Evolutionary conservation across 768 basidiomycete species (phyloP).

Genomic region (Pisolithus microcarpus): DNA sequence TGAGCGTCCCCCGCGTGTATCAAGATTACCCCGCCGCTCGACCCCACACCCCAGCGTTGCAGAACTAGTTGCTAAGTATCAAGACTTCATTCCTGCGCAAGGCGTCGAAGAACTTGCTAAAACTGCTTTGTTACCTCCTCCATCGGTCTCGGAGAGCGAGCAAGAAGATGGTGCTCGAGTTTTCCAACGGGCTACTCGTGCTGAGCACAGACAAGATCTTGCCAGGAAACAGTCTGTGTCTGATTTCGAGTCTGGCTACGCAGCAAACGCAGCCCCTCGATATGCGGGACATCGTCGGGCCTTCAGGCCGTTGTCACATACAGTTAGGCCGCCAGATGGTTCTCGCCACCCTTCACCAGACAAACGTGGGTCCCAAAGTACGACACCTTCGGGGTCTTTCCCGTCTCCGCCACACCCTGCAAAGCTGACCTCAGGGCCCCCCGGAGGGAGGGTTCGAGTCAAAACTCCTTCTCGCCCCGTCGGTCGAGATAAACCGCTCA

Average conservation of each 20-base stretch:
- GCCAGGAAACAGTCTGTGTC: constrained; percentile 58
- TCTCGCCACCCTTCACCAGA: constrained; percentile 71
- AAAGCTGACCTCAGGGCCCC: constrained; percentile 21
- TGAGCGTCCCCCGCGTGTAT: constrained; percentile 30
- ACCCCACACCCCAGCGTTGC: constrained; percentile 63
- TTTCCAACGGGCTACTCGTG: constrained; percentile 34
- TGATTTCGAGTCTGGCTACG: constrained; percentile 88
- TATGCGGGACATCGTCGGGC: constrained; percentile 53
- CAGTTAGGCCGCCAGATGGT: constrained; percentile 44
- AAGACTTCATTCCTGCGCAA: constrained; percentile 66
- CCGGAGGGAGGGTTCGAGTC: constrained; percentile 32
- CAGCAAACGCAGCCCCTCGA: constrained; percentile 82
- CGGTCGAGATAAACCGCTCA: constrained; percentile 31
- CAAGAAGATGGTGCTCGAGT: constrained; percentile 46
- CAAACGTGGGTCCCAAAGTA: constrained; percentile 41
- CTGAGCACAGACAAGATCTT: constrained; percentile 41
- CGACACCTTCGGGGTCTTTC: constrained; percentile 25
- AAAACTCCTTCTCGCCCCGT: constrained; percentile 26
- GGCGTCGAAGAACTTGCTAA: constrained; percentile 66
- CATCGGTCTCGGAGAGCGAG: constrained; percentile 71
- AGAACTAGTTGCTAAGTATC: constrained; percentile 77
- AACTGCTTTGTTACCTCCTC: constrained; percentile 58
- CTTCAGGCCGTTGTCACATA: constrained; percentile 33
- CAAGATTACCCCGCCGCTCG: constrained; percentile 58
- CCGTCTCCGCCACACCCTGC: constrained; percentile 18